Evolutionary conservation across 2,329 filamentous ascomycete genomes (phyloP), one percentile per base, ranked within the genome.

Genomic region (Alternaria sp.): DNA sequence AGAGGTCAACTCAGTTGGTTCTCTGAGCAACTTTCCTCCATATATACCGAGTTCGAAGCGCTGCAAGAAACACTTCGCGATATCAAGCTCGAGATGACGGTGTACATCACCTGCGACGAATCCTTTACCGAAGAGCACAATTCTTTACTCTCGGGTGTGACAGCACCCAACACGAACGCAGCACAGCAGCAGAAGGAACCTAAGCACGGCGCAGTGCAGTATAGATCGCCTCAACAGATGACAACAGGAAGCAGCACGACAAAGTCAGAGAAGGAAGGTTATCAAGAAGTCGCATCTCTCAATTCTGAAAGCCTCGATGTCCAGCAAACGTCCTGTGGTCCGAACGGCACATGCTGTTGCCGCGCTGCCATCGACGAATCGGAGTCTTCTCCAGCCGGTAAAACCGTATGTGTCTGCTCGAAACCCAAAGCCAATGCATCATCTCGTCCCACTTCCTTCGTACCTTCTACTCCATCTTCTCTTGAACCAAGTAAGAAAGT

Each of bases 91-190:
- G 81, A 86, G 28, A 73, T 87, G 7, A 82, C 79, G 32, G 76
- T 88, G 11, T 87, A 87, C 64, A 73, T 87, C 44, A 88, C 86
- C 4, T 85, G 83, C 59, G 83, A 86, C 57, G 78, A 82, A 24
- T 73, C 77, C 9, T 79, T 85, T 57, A 81, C 79, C 3, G 79
- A 81, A 47, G 78, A 79, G 62, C 78, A 78, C 57, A 76, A 72
- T 26, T 69, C 72, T 2, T 52, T 77, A 1, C 49, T 77, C 1
- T 69, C 74, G 2, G 61, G 51, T 24, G 51, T 74, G 1, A 66
- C 70, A 14, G 68, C 67, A 20, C 63, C 72, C 8, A 71, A 66
- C 38, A 54, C 32, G 7, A 56, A 56, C 9, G 5, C 46, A 8
- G 46, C 53, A 3, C 11, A 46, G 4, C 11, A 46, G 16, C n/a